phyloP scores from a whole-genome alignment of 2,329 filamentous ascomycete genomes.

The Knufia petricola region DNA sequence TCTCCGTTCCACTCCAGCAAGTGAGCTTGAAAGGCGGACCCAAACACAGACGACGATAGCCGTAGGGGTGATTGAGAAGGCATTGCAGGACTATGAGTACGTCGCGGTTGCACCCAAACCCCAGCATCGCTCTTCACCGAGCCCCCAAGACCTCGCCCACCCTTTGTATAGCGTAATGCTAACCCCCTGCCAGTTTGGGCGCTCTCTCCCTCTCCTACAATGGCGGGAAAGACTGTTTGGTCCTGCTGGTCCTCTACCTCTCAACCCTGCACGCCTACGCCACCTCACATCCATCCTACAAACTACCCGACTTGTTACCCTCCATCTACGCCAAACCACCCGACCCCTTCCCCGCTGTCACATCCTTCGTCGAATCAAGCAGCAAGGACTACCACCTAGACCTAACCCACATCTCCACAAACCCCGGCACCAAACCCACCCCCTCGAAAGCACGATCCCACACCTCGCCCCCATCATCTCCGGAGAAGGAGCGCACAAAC shows the following conservation, averaged over 20 bases:
- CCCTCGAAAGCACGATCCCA: constrained; percentile 14
- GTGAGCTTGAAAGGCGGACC: constrained; percentile 49
- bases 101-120: too few relatives aligned
- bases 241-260: constrained; percentile 79
- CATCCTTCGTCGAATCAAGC: constrained; percentile 66
- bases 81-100: constrained; percentile 65
- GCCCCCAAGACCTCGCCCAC: not conserved
- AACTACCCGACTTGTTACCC: constrained; percentile 49
- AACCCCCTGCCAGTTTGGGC: constrained; percentile 47
- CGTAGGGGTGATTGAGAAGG: constrained; percentile 63
- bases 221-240: constrained; percentile 94
- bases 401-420: constrained; percentile 60
- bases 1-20: constrained; percentile 49
- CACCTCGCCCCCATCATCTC: constrained; percentile 12
- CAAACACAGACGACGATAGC: constrained; percentile 67
- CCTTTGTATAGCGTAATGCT: constrained; percentile 3
- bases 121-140: too few relatives aligned
- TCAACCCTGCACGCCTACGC: constrained; percentile 42
- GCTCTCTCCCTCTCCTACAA: constrained; percentile 91
- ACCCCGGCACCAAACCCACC: constrained; percentile 33
- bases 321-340: constrained; percentile 81
- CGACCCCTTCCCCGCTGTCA: constrained; percentile 77
- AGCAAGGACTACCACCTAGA: constrained; percentile 62
- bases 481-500: constrained; percentile 7
- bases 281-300: constrained; percentile 14